These are phyloP conservation scores for Kwoniella europaea DNA, from an alignment of 768 basidiomycete genomes.

Conservation along the genomic window DNA sequence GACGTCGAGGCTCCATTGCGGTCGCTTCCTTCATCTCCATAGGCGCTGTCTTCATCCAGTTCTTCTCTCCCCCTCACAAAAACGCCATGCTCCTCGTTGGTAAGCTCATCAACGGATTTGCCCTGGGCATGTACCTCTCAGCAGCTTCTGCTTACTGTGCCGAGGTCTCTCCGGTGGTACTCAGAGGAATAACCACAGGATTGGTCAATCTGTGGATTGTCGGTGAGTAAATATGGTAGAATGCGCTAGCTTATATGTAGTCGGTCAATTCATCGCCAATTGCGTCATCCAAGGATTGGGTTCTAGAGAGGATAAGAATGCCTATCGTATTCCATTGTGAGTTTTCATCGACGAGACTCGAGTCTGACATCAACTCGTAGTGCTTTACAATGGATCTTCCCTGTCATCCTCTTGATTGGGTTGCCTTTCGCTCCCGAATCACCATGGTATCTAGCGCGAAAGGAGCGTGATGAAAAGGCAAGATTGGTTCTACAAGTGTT, in stretches of 20 bases:
- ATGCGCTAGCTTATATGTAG: not conserved
- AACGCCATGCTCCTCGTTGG: constrained; percentile 28
- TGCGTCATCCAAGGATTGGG: constrained; percentile 19
- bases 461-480: constrained; percentile 12
- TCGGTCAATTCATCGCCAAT: constrained; percentile 5
- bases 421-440: constrained; percentile 28
- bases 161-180: constrained; percentile 24
- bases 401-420: constrained; percentile 17
- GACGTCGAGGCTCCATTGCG: constrained; percentile 27
- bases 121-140: constrained; percentile 25
- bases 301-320: constrained; percentile 7
- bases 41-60: constrained; percentile 28
- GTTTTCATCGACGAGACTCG: not conserved
- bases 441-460: constrained; percentile 22
- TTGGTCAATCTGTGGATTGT: constrained; percentile 23
- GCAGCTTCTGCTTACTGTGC: constrained; percentile 20
- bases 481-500: constrained; percentile 6
- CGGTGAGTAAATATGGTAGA: not conserved
- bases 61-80: constrained; percentile 27
- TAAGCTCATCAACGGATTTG: constrained; percentile 26
- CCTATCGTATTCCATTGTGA: constrained; percentile 20
- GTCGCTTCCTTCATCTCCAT: constrained; percentile 23
- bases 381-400: constrained; percentile 28
- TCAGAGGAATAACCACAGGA: constrained; percentile 27
- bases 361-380: constrained; percentile 3